Evolutionary conservation across 306 rosid species (phyloP).

Genomic region (Gillenia trifoliata): DNA sequence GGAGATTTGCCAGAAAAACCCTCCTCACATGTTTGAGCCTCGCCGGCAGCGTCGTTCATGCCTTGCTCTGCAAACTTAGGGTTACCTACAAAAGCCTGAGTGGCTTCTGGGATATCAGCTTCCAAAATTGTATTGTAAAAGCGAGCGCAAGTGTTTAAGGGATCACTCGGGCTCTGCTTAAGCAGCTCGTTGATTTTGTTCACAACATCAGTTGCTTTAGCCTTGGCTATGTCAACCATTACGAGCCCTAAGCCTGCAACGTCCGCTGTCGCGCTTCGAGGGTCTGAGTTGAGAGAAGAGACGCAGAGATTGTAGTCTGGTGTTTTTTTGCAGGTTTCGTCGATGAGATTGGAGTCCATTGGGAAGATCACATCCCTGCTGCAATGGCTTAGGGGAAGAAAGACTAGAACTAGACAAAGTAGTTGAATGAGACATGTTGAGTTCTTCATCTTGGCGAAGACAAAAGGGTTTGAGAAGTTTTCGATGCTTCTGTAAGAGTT

Average conservation of each 20-base stretch:
- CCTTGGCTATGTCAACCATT: slow-evolving; percentile 20
- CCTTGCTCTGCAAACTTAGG: slow-evolving; percentile 40
- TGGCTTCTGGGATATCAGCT: slow-evolving; percentile 35
- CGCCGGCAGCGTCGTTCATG: slow-evolving; percentile 29
- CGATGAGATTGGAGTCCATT: slow-evolving; percentile 6
- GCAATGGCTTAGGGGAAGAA: neutral
- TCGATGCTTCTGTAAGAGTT: too few relatives aligned
- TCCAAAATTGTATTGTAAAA: slow-evolving; percentile 17
- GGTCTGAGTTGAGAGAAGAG: slow-evolving; percentile 30
- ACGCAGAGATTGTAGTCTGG: slow-evolving; percentile 32
- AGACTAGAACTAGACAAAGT: neutral
- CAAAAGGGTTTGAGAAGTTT: neutral
- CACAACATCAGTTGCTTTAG: slow-evolving; percentile 9
- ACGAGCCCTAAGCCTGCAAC: slow-evolving; percentile 27
- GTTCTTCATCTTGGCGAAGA: neutral
- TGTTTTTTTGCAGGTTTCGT: slow-evolving; percentile 43
- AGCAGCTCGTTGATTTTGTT: slow-evolving; percentile 14
- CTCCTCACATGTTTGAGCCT: slow-evolving; percentile 25
- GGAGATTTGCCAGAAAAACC: slow-evolving; percentile 38
- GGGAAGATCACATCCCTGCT: neutral
- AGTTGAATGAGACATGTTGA: neutral
- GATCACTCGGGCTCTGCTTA: neutral
- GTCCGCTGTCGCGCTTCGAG: slow-evolving; percentile 23
- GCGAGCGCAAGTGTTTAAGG: slow-evolving; percentile 23
- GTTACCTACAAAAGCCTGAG: slow-evolving; percentile 33